A percentile compares a stretch with the other conserved stretches of the same genome.
These are phyloP conservation scores for Suhomyces chickasaworum DNA, from an alignment of 1,139 yeast genomes.

Conservation along the genomic window DNA sequence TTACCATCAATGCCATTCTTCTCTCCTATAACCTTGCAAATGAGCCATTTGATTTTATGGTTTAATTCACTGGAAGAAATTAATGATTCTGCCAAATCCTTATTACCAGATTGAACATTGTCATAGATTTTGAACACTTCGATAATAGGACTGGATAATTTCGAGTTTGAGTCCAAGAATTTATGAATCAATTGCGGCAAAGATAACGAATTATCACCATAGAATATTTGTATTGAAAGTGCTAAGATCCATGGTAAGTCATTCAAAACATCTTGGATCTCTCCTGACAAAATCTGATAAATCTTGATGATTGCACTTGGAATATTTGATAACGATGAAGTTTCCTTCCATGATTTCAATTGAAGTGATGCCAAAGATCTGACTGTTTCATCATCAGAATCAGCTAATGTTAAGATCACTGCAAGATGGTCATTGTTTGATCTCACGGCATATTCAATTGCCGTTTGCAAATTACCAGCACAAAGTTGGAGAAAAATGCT, in stretches of 20 bases:
- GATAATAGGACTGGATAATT: conserved; percentile 16
- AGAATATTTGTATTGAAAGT: conserved; percentile 61
- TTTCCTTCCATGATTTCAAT: conserved; percentile 62
- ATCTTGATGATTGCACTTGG: conserved; percentile 59
- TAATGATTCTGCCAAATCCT: conserved; percentile 5
- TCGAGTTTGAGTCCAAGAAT: conserved; percentile 15
- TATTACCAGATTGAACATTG: conserved; percentile 6
- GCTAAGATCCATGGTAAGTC: conserved; percentile 69
- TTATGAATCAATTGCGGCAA: conserved; percentile 42
- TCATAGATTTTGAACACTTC: conserved; percentile 29
- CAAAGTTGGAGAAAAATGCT: conserved; percentile 54
- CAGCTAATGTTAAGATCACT: conserved; percentile 66
- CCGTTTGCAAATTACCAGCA: conserved; percentile 59
- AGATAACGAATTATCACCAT: conserved; percentile 52
- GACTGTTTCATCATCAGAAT: conserved; percentile 64
- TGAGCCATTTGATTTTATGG: conserved; percentile 55
- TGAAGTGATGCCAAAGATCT: conserved; percentile 59
- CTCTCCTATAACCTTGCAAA: conserved; percentile 44
- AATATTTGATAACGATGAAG: conserved; percentile 42
- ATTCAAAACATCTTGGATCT: conserved; percentile 39
- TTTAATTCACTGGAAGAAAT: conserved; percentile 23
- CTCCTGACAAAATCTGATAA: conserved; percentile 68
- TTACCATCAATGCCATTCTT: neutral
- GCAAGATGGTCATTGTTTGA: conserved; percentile 70
- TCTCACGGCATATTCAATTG: conserved; percentile 60